Evolutionary conservation across 768 basidiomycete genomes (phyloP).

Genomic region (Coprinopsis sp.): DNA sequence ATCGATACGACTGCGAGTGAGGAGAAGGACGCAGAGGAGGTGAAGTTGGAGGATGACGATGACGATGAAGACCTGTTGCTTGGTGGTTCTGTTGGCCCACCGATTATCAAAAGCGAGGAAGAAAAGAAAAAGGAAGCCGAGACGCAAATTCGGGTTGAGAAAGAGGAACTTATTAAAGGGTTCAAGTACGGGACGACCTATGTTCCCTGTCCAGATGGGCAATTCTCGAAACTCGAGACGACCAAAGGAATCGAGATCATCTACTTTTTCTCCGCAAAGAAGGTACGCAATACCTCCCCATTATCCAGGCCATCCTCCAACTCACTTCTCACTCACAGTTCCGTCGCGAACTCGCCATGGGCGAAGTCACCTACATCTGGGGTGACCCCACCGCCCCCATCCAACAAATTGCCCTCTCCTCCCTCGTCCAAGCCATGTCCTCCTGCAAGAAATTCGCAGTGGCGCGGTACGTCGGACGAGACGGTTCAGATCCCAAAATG

Average conservation of each 20-base stretch:
- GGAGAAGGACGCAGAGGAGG: conserved; percentile 37
- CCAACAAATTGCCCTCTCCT: conserved; percentile 82
- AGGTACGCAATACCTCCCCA: conserved; percentile 37
- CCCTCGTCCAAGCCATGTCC: conserved; percentile 80
- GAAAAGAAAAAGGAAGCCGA: conserved; percentile 28
- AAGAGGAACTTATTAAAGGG: conserved; percentile 73
- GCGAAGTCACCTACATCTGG: conserved; percentile 85
- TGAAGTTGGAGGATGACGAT: conserved; percentile 37
- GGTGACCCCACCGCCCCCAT: conserved; percentile 60
- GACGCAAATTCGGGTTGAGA: conserved; percentile 59
- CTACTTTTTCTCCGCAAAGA: conserved; percentile 69
- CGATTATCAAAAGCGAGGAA: too few relatives aligned
- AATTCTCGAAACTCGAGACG: conserved; percentile 70
- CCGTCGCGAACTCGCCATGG: conserved; percentile 76
- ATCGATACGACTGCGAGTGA: conserved; percentile 41
- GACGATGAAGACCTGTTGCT: conserved; percentile 24
- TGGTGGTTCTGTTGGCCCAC: too few relatives aligned
- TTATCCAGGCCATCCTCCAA: conserved; percentile 1
- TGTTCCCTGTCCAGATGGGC: conserved; percentile 81
- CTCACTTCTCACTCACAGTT: conserved; percentile 45
- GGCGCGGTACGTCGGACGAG: conserved; percentile 73
- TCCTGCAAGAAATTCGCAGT: conserved; percentile 67
- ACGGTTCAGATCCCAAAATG: conserved; percentile 79
- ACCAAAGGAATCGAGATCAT: conserved; percentile 84
- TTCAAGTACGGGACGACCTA: conserved; percentile 91